Conservation (phyloP, 306 rosid species). For the Lathyrus sativus region DNA sequence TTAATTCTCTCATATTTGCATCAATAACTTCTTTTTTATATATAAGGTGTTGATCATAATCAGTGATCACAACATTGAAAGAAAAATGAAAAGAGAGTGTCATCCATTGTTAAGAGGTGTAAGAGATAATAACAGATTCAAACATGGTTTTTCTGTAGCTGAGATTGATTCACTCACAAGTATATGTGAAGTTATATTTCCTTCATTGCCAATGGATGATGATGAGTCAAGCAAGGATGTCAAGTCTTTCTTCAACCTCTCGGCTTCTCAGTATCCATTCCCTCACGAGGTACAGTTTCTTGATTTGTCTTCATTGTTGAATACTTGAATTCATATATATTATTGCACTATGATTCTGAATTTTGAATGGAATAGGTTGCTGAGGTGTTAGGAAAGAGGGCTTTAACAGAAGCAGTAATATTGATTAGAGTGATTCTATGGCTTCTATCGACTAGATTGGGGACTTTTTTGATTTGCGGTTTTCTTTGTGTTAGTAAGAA, state of each 20-base stretch:
- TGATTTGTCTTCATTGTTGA: neutral
- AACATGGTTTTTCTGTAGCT: constrained; percentile 50
- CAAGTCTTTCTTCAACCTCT: constrained; percentile 48
- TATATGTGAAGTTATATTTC: constrained; percentile 68
- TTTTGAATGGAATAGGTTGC: constrained; percentile 43
- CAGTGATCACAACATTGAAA: neutral
- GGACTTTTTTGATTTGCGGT: constrained; percentile 52
- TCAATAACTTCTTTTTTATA: neutral
- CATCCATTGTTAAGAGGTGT: constrained; percentile 73
- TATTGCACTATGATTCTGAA: neutral
- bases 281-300: constrained; percentile 52
- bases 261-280: constrained; percentile 61
- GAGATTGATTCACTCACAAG: constrained; percentile 66
- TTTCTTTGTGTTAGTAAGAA: constrained; percentile 39
- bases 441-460: constrained; percentile 49
- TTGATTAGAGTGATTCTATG: constrained; percentile 47
- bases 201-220: constrained; percentile 52
- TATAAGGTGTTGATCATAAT: neutral
- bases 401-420: constrained; percentile 42
- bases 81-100: constrained; percentile 44
- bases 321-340: neutral
- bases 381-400: constrained; percentile 37
- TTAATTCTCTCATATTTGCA: neutral
- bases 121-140: constrained; percentile 48
- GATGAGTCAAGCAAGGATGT: constrained; percentile 17